These are phyloP conservation scores for Colletotrichum godetiae DNA, from an alignment of 2,329 filamentous ascomycete genomes.

Conservation along the genomic window DNA sequence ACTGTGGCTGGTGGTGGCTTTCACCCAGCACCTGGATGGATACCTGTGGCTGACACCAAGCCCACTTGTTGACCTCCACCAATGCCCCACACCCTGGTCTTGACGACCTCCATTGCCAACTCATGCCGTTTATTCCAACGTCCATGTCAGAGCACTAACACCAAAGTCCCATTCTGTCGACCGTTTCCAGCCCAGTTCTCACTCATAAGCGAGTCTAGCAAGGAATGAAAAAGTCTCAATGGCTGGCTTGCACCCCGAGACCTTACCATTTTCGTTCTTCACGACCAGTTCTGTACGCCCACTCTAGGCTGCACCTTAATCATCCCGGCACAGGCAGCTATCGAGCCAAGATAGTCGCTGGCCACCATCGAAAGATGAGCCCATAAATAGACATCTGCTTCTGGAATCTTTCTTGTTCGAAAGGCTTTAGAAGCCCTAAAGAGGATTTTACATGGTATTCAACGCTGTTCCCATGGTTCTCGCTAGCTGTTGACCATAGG, in stretches of 20 bases:
- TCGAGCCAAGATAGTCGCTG: neutral
- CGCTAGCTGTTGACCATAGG: neutral
- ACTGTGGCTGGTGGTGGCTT: neutral
- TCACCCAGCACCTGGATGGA: neutral
- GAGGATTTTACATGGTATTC: no score
- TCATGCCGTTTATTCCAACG: neutral
- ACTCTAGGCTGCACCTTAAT: constrained; percentile 4
- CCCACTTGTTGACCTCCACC: neutral
- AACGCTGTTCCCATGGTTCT: neutral
- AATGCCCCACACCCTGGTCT: neutral
- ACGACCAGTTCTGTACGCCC: no score
- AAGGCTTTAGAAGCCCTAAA: neutral
- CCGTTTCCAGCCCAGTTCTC: neutral
- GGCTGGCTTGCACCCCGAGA: neutral
- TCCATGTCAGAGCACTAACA: neutral
- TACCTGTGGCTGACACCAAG: constrained; percentile 6
- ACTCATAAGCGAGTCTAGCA: neutral
- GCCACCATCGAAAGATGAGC: neutral
- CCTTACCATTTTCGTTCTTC: neutral
- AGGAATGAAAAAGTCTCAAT: neutral
- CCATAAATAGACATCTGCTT: neutral
- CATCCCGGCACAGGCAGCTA: constrained; percentile 10
- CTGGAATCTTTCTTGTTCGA: neutral
- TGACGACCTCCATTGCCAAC: neutral
- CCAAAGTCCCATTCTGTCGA: constrained; percentile 13